Conservation (phyloP, 2,329 filamentous ascomycete species). For the Hypoxylon sp. region DNA sequence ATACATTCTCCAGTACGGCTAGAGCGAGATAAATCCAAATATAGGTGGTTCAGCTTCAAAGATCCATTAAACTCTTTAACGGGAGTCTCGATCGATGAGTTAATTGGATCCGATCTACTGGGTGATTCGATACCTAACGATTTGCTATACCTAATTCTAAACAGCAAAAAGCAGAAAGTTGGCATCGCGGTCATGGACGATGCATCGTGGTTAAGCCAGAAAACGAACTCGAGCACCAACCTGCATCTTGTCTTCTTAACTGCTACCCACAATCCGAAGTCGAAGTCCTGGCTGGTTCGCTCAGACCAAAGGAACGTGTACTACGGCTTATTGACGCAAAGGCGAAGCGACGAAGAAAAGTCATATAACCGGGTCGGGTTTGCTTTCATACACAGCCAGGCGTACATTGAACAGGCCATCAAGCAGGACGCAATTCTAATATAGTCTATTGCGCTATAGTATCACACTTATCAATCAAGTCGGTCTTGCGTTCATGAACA, state of each 20-base stretch:
- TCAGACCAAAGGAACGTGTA: neutral
- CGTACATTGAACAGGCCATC: neutral
- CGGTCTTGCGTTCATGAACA: no score
- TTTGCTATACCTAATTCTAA: neutral
- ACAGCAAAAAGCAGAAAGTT: neutral
- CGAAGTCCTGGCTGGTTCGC: neutral
- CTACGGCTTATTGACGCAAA: neutral
- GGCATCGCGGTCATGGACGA: neutral
- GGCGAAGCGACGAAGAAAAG: neutral
- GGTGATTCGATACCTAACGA: neutral
- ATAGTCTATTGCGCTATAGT: neutral
- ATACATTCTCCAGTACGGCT: neutral
- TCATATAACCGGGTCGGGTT: neutral
- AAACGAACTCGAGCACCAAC: neutral
- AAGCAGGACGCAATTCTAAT: neutral
- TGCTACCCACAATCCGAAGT: neutral
- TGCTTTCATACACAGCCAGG: neutral
- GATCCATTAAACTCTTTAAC: no score
- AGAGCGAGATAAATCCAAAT: no score
- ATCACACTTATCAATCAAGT: neutral
- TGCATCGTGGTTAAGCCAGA: neutral
- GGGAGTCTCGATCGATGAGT: no score
- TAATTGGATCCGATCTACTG: no score
- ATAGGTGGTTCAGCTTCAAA: no score
- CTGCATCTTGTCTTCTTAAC: neutral